These are phyloP conservation scores for Aquilaria malaccensis DNA, from an alignment of 345 rosid genomes.

Conservation along the genomic window DNA sequence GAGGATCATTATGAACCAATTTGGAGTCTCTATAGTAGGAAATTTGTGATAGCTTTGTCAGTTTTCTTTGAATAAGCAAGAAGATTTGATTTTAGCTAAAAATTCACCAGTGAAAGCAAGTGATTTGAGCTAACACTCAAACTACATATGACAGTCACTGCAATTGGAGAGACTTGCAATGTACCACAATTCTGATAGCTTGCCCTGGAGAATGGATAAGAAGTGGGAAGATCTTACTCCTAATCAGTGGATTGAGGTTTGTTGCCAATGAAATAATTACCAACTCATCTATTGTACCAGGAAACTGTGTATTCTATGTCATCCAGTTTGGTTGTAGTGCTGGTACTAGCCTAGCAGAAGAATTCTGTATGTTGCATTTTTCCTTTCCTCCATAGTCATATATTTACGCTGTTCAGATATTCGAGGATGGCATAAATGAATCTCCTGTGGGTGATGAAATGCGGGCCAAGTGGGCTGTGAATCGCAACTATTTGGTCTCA, in stretches of 20 bases:
- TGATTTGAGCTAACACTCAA: conserved; percentile 18
- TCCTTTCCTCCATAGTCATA: no score
- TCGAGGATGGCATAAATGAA: conserved; percentile 94
- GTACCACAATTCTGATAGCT: conserved; percentile 82
- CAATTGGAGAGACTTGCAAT: conserved; percentile 92
- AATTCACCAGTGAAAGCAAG: no score
- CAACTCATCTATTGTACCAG: neutral
- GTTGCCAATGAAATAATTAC: conserved; percentile 18
- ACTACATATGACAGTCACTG: conserved; percentile 57
- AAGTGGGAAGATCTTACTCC: conserved; percentile 92
- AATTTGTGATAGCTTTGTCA: no score
- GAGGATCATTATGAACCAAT: no score
- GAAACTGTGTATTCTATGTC: no score
- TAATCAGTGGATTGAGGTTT: conserved; percentile 91
- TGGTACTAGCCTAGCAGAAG: neutral
- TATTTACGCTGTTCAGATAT: conserved; percentile 41
- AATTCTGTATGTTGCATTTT: conserved; percentile 1
- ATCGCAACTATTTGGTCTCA: conserved; percentile 72
- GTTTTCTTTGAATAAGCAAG: no score
- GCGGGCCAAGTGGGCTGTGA: conserved; percentile 65
- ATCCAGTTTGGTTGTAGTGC: no score
- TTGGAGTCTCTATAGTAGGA: no score
- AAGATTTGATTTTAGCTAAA: no score
- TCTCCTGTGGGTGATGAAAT: conserved; percentile 30
- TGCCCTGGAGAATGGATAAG: conserved; percentile 78